Evolutionary conservation across 495 filamentous ascomycete genomes (phyloP).

Genomic region (Penicillium macrosclerotiorum): DNA sequence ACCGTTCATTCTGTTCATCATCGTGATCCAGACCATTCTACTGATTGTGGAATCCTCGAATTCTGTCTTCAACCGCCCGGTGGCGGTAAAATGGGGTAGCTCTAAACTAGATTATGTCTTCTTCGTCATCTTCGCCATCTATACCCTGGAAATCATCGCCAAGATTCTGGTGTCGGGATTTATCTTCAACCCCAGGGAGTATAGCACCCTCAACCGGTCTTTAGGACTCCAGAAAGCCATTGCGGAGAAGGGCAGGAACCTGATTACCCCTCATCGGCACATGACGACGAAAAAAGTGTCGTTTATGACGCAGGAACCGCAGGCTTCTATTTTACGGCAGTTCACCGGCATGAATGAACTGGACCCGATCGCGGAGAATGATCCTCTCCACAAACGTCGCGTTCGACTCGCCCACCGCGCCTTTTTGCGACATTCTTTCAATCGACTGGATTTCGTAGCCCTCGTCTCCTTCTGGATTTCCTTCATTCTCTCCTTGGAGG

Average conservation of each 20-base stretch:
- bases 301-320: constrained; percentile 38
- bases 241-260: constrained; percentile 65
- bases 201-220: constrained; percentile 73
- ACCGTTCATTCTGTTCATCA: constrained; percentile 81
- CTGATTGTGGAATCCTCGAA: constrained; percentile 76
- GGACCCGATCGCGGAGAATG: constrained; percentile 38
- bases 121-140: constrained; percentile 82
- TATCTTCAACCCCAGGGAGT: constrained; percentile 81
- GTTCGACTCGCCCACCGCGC: constrained; percentile 83
- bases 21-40: constrained; percentile 83
- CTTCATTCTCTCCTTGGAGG: constrained; percentile 66
- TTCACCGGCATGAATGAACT: constrained; percentile 73
- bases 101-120: constrained; percentile 74
- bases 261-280: constrained; percentile 79
- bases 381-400: constrained; percentile 78
- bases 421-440: constrained; percentile 92
- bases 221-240: constrained; percentile 72
- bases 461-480: constrained; percentile 96
- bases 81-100: constrained; percentile 59
- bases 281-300: constrained; percentile 53
- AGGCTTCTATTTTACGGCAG: constrained; percentile 74
- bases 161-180: constrained; percentile 90
- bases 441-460: constrained; percentile 91
- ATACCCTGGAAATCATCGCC: constrained; percentile 80
- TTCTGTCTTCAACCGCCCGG: constrained; percentile 57